Conservation (phyloP, 2,329 filamentous ascomycete species). For the Malbranchea zuffiana region DNA sequence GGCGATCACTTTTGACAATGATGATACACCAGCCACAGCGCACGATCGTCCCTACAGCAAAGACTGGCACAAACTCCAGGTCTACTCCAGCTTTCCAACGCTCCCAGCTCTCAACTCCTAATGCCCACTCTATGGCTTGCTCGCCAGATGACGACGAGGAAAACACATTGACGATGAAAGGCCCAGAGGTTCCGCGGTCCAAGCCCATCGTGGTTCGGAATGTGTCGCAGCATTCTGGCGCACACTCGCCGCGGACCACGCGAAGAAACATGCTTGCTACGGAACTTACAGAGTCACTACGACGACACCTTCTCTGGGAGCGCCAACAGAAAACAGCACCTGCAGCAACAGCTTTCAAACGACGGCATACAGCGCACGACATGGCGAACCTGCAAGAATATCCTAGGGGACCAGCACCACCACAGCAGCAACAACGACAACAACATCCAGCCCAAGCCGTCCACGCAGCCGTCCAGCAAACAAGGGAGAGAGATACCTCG, state of each 20-base stretch:
- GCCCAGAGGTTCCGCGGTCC: constrained; percentile 55
- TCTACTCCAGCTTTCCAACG: constrained; percentile 36
- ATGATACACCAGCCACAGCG: constrained; percentile 75
- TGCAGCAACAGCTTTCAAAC: constrained; percentile 69
- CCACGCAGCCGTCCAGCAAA: constrained; percentile 20
- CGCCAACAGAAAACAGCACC: constrained; percentile 88
- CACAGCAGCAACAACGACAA: constrained; percentile 33
- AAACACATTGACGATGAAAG: constrained; percentile 52
- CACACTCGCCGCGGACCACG: constrained; percentile 82
- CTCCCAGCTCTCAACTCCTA: constrained; percentile 53
- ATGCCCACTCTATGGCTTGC: constrained; percentile 55
- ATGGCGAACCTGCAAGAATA: constrained; percentile 79
- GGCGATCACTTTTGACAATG: constrained; percentile 78
- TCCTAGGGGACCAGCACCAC: constrained; percentile 50
- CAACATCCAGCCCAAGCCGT: constrained; percentile 14
- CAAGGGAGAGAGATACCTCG: constrained; percentile 48
- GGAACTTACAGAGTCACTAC: constrained; percentile 84
- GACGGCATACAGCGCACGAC: constrained; percentile 81
- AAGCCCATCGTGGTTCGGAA: constrained; percentile 71
- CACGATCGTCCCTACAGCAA: constrained; percentile 47
- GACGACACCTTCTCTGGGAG: constrained; percentile 87
- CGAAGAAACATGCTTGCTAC: constrained; percentile 91
- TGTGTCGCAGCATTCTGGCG: constrained; percentile 58
- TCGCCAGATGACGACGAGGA: constrained; percentile 46
- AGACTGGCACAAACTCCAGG: constrained; percentile 19